Base-by-base conservation (phyloP, 306 rosid genomes). In the Lupinus albus region DNA sequence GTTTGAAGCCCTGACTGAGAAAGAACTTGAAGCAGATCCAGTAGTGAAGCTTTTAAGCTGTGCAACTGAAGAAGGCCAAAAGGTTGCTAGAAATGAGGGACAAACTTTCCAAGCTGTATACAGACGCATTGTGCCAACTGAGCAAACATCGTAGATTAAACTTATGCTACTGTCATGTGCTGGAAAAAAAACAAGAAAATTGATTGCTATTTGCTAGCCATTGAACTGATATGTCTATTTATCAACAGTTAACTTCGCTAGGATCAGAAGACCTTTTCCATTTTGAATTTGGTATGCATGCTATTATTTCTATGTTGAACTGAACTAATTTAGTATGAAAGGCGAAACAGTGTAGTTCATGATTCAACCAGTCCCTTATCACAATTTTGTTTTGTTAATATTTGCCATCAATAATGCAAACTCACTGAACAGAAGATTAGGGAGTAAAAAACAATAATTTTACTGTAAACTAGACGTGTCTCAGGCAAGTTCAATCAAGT, bases 51-150 rank as follows among this genome's bases (percentile, higher is more conserved):
- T 93, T 53, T 78, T 93, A 63, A 76, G 76, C 74, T 79, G 87
- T 68, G 97, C 89, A 41, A 93, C 97, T 2, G 96, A 93, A 84
- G 99, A 93, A 84, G 96, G 97, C n/a, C 99, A 90, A 61, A 90
- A 93, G 83, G 99, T 93, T 71, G 94, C 96, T 52, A 82, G 99
- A 60, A 93, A 86, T 78, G 99, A 77, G 21, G 99, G 99, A 53
- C 94, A 82, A 76, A 93, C 96, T 21, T 90, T 88, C 74, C 84
- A 14, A 71, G 97, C 97, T 11, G 80, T 93, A 36, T 88, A 13
- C 80, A 84, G 92, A 75, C 97, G 97, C 57, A 76, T 83, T 60
- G 72, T 42, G 8, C 83, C 82, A 45, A 53, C 70, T 28, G 76
- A 72, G 85, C 76, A 89, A 47, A 30, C 78, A 38, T 57, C 80